Percentiles rank a stretch among this genome's conserved stretches.
Conservation (phyloP, 371 early-diverging fungal genomes). For the Mortierella sp. region DNA sequence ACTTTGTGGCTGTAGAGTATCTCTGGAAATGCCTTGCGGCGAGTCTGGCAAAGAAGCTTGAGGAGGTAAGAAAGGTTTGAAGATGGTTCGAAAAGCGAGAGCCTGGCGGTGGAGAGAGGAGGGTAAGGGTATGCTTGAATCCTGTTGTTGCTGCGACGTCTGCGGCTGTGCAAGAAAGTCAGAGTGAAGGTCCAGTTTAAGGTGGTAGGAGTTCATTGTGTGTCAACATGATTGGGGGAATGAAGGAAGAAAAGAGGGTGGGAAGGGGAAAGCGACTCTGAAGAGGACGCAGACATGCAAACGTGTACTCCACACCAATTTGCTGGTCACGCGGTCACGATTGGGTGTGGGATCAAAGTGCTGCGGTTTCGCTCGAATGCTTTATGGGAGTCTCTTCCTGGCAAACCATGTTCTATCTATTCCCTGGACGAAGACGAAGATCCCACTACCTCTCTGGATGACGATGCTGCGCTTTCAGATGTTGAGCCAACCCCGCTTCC, state of each 20-base stretch:
- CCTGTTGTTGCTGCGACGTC: slow-evolving; percentile 4
- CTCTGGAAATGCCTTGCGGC: too few species aligned
- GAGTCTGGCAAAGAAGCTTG: background rate
- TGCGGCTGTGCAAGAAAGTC: slow-evolving; percentile 2
- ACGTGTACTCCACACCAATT: background rate
- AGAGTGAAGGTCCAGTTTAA: slow-evolving; percentile 56
- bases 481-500: slow-evolving; percentile 42
- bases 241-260: slow-evolving; percentile 1
- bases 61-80: slow-evolving; percentile 8
- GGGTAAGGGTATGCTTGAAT: background rate
- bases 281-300: too few species aligned
- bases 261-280: too few species aligned
- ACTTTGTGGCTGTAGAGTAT: background rate
- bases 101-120: background rate
- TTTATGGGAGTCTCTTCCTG: too few species aligned
- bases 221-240: slow-evolving; percentile 21
- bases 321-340: background rate
- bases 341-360: too few species aligned
- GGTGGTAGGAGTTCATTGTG: slow-evolving; percentile 58
- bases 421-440: too few species aligned
- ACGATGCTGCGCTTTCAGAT: slow-evolving; percentile 20
- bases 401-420: too few species aligned
- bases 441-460: slow-evolving; percentile 1
- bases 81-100: slow-evolving; percentile 8
- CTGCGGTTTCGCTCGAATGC: too few species aligned